A percentile compares a stretch with the other conserved stretches of the same genome.
Evolutionary conservation across 2,329 filamentous ascomycete genomes (phyloP).

Genomic region (Colletotrichum tropicicola): DNA sequence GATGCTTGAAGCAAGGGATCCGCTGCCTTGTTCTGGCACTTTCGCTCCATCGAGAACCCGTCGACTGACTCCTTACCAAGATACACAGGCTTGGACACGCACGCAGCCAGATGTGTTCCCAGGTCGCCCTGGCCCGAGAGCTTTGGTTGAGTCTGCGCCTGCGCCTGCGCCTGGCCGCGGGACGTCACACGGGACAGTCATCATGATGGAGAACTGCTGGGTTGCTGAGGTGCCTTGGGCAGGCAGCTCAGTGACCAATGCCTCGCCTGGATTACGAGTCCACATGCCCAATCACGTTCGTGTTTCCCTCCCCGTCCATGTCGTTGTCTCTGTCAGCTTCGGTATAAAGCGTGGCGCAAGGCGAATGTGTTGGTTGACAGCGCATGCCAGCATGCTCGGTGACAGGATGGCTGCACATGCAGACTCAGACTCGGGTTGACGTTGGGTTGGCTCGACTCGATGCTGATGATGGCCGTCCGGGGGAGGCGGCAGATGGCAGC

Average conservation of each 20-base stretch:
- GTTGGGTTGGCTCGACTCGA: background rate
- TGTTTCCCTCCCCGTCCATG: background rate
- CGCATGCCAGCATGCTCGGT: background rate
- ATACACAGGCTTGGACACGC: background rate
- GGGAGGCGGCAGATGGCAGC: slow-evolving; percentile 11
- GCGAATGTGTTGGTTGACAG: background rate
- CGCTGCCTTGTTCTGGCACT: background rate
- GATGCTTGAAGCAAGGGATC: background rate
- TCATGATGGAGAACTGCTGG: background rate
- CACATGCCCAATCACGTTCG: background rate
- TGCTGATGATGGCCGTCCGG: background rate
- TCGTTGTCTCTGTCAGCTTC: background rate
- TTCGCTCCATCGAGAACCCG: background rate
- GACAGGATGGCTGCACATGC: background rate
- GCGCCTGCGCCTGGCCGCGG: background rate
- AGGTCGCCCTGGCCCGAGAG: background rate
- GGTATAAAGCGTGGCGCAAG: too few relatives aligned
- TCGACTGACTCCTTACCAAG: background rate
- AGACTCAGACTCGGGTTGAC: background rate
- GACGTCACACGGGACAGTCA: slow-evolving; percentile 2
- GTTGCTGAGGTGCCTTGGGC: background rate
- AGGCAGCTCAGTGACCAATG: background rate
- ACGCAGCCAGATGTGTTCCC: background rate
- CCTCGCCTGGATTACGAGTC: background rate
- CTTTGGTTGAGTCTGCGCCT: too few relatives aligned